Conservation (phyloP, 2,329 filamentous ascomycete species). For the Myriosclerotinia duriaeana region DNA sequence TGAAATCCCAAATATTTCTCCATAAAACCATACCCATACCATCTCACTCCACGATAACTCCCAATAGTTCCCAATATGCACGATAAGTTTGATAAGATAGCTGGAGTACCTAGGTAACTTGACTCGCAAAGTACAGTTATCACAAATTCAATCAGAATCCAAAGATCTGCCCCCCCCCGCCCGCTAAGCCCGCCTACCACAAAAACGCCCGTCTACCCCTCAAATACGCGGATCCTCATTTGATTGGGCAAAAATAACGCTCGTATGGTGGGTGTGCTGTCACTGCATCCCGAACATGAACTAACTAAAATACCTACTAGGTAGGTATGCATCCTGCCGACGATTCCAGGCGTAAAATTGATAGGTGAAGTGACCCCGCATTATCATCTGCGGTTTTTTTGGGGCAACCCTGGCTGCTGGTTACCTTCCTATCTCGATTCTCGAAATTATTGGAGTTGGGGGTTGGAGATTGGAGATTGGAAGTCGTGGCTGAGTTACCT, state of each 20-base stretch:
- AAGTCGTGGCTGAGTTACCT: too few relatives aligned
- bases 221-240: not conserved
- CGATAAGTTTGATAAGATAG: too few relatives aligned
- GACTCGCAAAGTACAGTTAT: too few relatives aligned
- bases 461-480: too few relatives aligned
- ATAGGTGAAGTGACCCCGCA: not conserved
- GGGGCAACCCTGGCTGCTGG: not conserved
- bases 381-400: not conserved
- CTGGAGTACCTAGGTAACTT: too few relatives aligned
- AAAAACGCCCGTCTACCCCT: not conserved
- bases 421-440: too few relatives aligned
- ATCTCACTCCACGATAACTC: too few relatives aligned
- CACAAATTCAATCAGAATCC: too few relatives aligned
- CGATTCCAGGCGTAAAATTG: not conserved
- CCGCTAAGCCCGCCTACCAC: not conserved
- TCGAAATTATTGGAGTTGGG: too few relatives aligned
- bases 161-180: not conserved
- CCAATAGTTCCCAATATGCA: not conserved
- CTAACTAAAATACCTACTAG: too few relatives aligned
- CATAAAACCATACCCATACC: not conserved
- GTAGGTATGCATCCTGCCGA: not conserved
- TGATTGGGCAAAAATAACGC: not conserved
- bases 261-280: conserved; percentile 7
- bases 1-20: too few relatives aligned
- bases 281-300: not conserved